phyloP scores from a whole-genome alignment of 345 rosid species.

The Populus nigra region DNA sequence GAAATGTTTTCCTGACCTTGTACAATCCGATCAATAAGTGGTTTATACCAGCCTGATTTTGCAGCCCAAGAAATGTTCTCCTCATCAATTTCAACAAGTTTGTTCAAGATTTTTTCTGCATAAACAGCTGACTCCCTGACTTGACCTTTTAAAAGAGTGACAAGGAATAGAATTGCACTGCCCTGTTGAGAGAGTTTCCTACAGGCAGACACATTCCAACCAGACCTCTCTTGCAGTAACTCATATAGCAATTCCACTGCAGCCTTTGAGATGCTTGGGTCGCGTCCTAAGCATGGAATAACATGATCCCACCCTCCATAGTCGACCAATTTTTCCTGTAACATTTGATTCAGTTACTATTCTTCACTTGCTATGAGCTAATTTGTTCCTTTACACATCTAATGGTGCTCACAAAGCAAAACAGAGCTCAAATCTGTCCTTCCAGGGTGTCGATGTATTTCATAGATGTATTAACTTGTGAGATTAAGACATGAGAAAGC shows the following conservation, averaged over 20 bases:
- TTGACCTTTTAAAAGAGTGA: conserved; percentile 52
- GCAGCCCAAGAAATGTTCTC: conserved; percentile 56
- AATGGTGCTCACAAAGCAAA: no score
- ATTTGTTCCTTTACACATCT: not conserved
- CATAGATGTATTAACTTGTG: no score
- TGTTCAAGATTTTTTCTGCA: conserved; percentile 47
- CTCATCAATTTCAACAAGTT: conserved; percentile 56
- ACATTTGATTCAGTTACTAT: conserved; percentile 13
- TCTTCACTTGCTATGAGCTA: not conserved
- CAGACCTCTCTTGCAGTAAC: conserved; percentile 58
- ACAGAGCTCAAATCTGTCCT: no score
- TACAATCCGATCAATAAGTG: conserved; percentile 49
- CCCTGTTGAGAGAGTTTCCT: conserved; percentile 52
- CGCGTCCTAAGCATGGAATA: conserved; percentile 52
- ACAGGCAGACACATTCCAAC: conserved; percentile 52
- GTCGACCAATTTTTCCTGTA: conserved; percentile 51
- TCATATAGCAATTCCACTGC: conserved; percentile 58
- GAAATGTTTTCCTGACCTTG: conserved; percentile 41
- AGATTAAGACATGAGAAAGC: no score
- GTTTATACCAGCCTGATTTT: conserved; percentile 60
- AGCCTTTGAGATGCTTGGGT: conserved; percentile 49
- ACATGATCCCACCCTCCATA: conserved; percentile 54
- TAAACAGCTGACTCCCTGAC: conserved; percentile 46
- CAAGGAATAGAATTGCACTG: conserved; percentile 53
- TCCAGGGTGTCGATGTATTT: no score